Evolutionary conservation across 2,329 filamentous ascomycete genomes (phyloP), one percentile per base, ranked within the genome.

Genomic region (Teratosphaeria destructans): DNA sequence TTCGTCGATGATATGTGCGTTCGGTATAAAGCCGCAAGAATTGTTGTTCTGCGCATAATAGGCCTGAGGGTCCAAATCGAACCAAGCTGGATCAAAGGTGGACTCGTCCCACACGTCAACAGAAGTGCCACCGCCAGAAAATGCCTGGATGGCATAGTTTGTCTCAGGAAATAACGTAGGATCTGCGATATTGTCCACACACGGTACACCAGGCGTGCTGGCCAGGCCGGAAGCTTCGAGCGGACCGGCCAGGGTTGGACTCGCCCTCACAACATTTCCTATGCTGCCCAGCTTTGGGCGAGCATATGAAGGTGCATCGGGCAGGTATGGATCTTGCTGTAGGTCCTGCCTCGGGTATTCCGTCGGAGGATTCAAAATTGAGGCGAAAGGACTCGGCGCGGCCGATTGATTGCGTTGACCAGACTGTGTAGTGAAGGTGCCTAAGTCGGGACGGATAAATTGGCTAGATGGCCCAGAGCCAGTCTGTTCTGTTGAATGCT

Each of bases 1-100:
- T 55, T 72, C 70, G 49, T 71, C 68, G 12, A 72, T 63, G 27
- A 72, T 72, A 55, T 68, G 67, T 16, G 68, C 62, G 34, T 68
- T 65, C 0, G 70, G 67, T 29, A 72, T 62, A 57, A 72, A 72
- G 23, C 70, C 70, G 49, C 70, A 72, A 0, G 67, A 69, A 55
- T 72, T 69, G 52, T 66, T 68, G 19, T 64, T 64, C 37, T 63
- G 63, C 29, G 61, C 66, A 49, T 70, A 71, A 57, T 66, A 72
- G 3, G 62, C 61, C 29, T 66, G 63, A 12, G 70, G 70, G 49
- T 71, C 64, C 3, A 72, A 55, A 57, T 72, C 63, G 57, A 71
- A 72, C 63, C 64, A 71, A 47, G 67, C 63, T 7, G 70, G 69
- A 54, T 72, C 70, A 55, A 67, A 70, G 12, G 60, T 59, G 27